Base-by-base conservation (phyloP, 768 basidiomycete genomes). In the Cubamyces lactineus region DNA sequence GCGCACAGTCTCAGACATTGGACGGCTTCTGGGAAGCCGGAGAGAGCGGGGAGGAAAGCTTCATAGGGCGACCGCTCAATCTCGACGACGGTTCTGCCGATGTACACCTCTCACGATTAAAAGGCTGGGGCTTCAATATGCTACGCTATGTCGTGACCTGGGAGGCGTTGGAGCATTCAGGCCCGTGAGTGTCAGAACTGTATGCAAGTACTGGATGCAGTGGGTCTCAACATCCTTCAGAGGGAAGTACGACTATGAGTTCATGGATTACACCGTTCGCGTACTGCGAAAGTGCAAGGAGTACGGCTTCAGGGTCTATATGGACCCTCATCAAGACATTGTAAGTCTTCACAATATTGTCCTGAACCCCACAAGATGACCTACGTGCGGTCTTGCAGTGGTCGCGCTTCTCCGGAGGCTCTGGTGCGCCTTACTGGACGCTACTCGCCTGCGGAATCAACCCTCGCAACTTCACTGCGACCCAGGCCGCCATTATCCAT, bases 241-340 rank as follows among this genome's bases (percentile, higher is more conserved):
- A 4, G 91, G 93, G 11, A 86, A 86, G 69, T 96, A 94, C 70
- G 97, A 99, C 71, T 81, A 88, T 54, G 90, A 89, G 26, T 98
- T 88, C 71, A 94, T 98, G 79, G 90, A 96, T 70, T 98, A 98
- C 67, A 91, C 88, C 3, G 82, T 98, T 38, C 82, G 84, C 11
- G 87, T 96, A 0, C 80, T 98, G n/a, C 82, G 84, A 21, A 95
- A 95, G 73, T 95, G 93, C 77, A 94, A 95, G 71, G 87, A 91
- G 49, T 89, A 92, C 68, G 96, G 95, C 17, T 97, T 98, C 76
- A 84, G 84, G 71, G 88, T 95, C 13, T 97, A 86, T 74, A 86
- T 99, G 79, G 95, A 98, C 69, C 94, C 96, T 5, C 96, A 99
- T 74, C 97, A 99, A 74, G 96, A 99, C 70, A 83, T 85, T 43